These are phyloP conservation scores for Fusarium veterinarium DNA, from an alignment of 2,329 filamentous ascomycete species.

Conservation along the genomic window DNA sequence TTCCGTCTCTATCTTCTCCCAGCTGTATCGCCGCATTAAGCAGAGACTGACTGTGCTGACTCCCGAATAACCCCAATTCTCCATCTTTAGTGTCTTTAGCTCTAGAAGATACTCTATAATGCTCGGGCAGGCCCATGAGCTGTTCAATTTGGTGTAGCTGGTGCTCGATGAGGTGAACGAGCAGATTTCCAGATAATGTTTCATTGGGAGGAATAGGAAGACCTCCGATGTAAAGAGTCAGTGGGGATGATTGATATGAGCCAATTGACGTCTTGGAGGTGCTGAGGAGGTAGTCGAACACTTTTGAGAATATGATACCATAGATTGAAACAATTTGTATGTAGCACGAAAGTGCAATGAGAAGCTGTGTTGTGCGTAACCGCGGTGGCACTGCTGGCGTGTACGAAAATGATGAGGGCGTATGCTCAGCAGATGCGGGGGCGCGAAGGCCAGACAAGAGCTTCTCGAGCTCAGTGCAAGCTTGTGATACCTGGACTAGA, in stretches of 20 bases:
- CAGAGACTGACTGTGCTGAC: conserved; percentile 2
- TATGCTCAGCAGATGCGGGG: neutral
- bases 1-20: conserved; percentile 13
- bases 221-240: neutral
- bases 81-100: conserved; percentile 9
- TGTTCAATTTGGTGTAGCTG: conserved; percentile 15
- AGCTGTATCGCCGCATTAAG: neutral
- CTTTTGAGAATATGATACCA: conserved; percentile 9
- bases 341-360: conserved; percentile 13
- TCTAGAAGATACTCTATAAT: conserved; percentile 10
- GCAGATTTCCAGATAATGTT: conserved; percentile 5
- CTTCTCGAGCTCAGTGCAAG: conserved; percentile 2
- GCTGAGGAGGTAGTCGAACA: neutral
- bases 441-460: neutral
- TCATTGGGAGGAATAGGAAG: neutral
- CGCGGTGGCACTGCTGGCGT: neutral
- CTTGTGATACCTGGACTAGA: conserved; percentile 5
- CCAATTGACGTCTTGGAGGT: neutral
- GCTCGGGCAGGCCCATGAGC: neutral
- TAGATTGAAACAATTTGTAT: conserved; percentile 19
- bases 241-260: neutral
- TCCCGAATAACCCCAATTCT: conserved; percentile 1
- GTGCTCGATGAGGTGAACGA: conserved; percentile 10
- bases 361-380: conserved; percentile 7
- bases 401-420: conserved; percentile 4